Evolutionary conservation across 2,329 filamentous ascomycete species (phyloP).

Genomic region (Arthroderma uncinatum): DNA sequence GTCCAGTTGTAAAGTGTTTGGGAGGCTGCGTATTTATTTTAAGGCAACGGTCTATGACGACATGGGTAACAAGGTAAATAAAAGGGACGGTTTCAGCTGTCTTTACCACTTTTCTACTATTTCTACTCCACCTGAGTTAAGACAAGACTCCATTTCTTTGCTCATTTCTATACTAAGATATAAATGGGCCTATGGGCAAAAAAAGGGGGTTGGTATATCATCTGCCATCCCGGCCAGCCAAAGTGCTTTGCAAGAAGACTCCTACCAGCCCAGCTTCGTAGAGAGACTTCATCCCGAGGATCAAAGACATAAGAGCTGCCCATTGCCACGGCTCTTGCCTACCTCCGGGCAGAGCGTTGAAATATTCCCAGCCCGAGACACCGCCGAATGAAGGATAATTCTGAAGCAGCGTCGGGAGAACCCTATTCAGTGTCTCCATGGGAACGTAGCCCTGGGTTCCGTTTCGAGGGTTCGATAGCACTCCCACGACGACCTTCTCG

Average conservation of each 20-base stretch:
- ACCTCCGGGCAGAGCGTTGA: slow-evolving; percentile 63
- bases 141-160: too few species aligned
- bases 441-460: slow-evolving; percentile 54
- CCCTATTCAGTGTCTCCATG: slow-evolving; percentile 45
- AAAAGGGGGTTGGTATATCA: neutral
- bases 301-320: slow-evolving; percentile 56
- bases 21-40: neutral
- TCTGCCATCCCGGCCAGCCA: neutral
- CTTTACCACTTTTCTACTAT: neutral
- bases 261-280: slow-evolving; percentile 21
- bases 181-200: neutral
- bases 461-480: slow-evolving; percentile 68
- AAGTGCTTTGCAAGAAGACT: neutral
- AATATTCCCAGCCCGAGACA: slow-evolving; percentile 94
- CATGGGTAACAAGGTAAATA: slow-evolving; percentile 1
- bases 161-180: too few species aligned
- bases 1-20: neutral
- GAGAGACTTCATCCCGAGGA: slow-evolving; percentile 34
- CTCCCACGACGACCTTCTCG: slow-evolving; percentile 63
- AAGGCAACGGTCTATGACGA: slow-evolving; percentile 4
- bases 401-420: slow-evolving; percentile 47
- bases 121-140: neutral
- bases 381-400: slow-evolving; percentile 65
- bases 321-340: slow-evolving; percentile 60
- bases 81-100: neutral